These are phyloP conservation scores for Spathaspora boniae DNA, from an alignment of 805 yeast genomes.

Conservation along the genomic window DNA sequence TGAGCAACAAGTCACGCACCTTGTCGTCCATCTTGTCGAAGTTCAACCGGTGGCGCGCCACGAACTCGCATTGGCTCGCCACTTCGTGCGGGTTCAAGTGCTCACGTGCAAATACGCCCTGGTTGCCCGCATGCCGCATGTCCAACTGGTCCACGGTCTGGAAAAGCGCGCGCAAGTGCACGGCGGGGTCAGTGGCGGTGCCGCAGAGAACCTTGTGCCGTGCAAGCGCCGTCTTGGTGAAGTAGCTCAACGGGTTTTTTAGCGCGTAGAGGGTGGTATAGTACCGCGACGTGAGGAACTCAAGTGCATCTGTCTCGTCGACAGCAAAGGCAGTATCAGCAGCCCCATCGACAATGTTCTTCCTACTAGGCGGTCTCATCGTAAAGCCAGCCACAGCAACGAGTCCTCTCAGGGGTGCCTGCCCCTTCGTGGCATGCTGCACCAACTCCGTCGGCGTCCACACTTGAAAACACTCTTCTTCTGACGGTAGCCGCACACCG, in stretches of 20 bases:
- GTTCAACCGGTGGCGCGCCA: no score
- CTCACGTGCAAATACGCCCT: constrained; percentile 14
- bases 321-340: constrained; percentile 9
- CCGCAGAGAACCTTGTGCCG: constrained; percentile 44
- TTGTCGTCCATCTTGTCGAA: no score
- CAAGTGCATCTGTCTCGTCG: constrained; percentile 19
- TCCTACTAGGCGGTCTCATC: constrained; percentile 9
- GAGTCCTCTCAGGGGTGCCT: no score
- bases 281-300: constrained; percentile 32
- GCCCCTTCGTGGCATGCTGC: no score
- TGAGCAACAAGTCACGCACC: constrained; percentile 26
- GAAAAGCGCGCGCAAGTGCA: constrained; percentile 26
- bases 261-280: constrained; percentile 35
- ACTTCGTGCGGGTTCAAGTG: no score
- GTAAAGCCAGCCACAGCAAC: no score
- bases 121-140: constrained; percentile 26
- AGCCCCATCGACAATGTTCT: neutral
- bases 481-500: no score
- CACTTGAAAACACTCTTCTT: no score
- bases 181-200: constrained; percentile 14
- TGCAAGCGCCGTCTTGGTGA: constrained; percentile 47
- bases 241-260: constrained; percentile 38
- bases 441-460: no score
- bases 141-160: constrained; percentile 40
- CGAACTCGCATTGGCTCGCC: no score